Conservation (phyloP, 441 rosid genomes). For the Gossypium lobatum region DNA sequence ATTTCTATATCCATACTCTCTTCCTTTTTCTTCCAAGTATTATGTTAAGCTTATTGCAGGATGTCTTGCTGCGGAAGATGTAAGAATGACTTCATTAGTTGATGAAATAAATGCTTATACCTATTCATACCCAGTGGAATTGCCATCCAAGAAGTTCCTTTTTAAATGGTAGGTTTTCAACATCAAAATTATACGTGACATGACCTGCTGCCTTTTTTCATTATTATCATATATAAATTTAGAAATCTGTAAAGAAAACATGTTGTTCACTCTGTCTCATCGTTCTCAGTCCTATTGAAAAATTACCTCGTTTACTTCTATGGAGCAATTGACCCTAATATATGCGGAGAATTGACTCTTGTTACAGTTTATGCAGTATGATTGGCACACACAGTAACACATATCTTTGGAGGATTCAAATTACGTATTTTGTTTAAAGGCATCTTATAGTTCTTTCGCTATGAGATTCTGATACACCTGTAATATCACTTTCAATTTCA, state of each 20-base stretch:
- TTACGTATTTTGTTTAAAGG: background rate
- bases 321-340: background rate
- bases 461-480: background rate
- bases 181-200: background rate
- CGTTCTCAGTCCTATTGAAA: background rate
- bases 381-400: background rate
- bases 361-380: background rate
- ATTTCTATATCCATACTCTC: background rate
- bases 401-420: background rate
- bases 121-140: constrained; percentile 58
- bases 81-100: constrained; percentile 46
- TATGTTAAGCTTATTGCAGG: constrained; percentile 36
- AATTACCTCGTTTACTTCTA: background rate
- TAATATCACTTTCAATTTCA: background rate
- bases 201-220: background rate
- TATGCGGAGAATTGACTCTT: background rate
- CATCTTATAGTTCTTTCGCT: background rate
- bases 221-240: background rate
- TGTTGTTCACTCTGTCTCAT: background rate
- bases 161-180: constrained; percentile 61
- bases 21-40: background rate
- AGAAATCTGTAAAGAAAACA: background rate
- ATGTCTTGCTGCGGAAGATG: constrained; percentile 43
- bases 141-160: constrained; percentile 54
- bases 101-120: constrained; percentile 83